Evolutionary conservation across 1,284 basidiomycete genomes (phyloP).

Genomic region (Ustilago cynodontis): DNA sequence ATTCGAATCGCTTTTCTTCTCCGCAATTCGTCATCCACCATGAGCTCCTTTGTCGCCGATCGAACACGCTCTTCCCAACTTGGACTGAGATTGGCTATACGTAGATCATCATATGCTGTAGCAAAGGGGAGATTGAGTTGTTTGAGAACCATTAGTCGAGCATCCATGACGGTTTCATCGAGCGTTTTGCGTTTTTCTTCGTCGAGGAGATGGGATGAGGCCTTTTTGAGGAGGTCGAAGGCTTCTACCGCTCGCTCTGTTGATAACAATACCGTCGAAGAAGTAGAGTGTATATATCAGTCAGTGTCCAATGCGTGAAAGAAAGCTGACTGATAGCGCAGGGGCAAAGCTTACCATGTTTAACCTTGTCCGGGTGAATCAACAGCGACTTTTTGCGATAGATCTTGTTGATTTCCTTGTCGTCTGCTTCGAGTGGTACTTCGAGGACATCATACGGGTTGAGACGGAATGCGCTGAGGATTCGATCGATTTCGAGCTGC

Average conservation of each 20-base stretch:
- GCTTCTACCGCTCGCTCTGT: conserved; percentile 73
- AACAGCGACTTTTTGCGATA: conserved; percentile 74
- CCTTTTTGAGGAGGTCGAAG: conserved; percentile 75
- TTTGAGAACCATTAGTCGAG: conserved; percentile 70
- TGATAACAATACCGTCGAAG: not conserved
- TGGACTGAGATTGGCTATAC: conserved; percentile 70
- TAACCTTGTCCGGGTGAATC: conserved; percentile 76
- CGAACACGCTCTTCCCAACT: conserved; percentile 72
- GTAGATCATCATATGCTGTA: conserved; percentile 69
- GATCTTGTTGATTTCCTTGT: conserved; percentile 73
- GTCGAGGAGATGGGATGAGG: conserved; percentile 69
- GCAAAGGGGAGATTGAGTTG: conserved; percentile 66
- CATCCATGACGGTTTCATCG: conserved; percentile 70
- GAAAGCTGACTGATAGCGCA: not conserved
- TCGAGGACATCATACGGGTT: conserved; percentile 75
- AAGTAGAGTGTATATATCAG: not conserved
- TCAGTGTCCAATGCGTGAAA: not conserved
- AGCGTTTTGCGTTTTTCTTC: conserved; percentile 66
- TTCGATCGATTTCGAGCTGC: conserved; percentile 73
- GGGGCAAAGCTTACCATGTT: conserved; percentile 68
- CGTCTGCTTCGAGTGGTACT: conserved; percentile 72
- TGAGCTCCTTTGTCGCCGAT: conserved; percentile 73
- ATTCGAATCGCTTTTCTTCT: conserved; percentile 71
- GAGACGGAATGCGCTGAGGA: conserved; percentile 74
- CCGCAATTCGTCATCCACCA: conserved; percentile 75